phyloP scores from a whole-genome alignment of 2,329 filamentous ascomycete genomes.

The Hypoxylon sp. region DNA sequence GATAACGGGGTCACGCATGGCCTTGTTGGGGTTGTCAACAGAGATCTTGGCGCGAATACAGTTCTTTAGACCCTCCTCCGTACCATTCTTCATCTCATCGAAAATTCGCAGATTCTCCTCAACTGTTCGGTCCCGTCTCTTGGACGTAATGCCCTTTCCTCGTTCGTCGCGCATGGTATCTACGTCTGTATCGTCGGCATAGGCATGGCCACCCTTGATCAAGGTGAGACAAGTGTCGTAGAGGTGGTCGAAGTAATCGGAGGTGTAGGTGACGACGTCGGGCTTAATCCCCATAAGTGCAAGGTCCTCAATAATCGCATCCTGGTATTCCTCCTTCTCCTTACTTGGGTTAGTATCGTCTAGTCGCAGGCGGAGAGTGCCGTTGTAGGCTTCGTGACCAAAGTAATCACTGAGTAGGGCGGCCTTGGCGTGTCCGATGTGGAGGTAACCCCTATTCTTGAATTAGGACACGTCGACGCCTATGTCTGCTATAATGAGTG shows the following conservation, averaged over 20 bases:
- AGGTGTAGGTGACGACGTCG: slow-evolving; percentile 89
- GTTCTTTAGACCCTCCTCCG: slow-evolving; percentile 83
- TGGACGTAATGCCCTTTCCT: slow-evolving; percentile 86
- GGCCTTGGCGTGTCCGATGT: slow-evolving; percentile 96
- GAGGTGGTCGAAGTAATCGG: slow-evolving; percentile 94
- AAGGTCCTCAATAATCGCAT: slow-evolving; percentile 93
- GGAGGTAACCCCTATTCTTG: slow-evolving; percentile 78
- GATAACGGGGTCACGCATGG: slow-evolving; percentile 96
- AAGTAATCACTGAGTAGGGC: slow-evolving; percentile 97
- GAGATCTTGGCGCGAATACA: slow-evolving; percentile 97
- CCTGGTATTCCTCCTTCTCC: slow-evolving; percentile 96
- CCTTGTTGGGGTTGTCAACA: slow-evolving; percentile 92
- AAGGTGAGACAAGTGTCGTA: slow-evolving; percentile 88
- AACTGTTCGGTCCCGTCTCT: slow-evolving; percentile 80
- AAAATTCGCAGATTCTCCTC: slow-evolving; percentile 91
- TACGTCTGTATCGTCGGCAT: slow-evolving; percentile 93
- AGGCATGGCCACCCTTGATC: slow-evolving; percentile 89
- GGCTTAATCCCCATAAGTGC: slow-evolving; percentile 92
- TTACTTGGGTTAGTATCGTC: slow-evolving; percentile 98
- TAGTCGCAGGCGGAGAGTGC: slow-evolving; percentile 90
- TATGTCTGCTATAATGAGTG: slow-evolving; percentile 3
- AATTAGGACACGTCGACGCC: slow-evolving; percentile 6
- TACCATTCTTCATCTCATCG: slow-evolving; percentile 92
- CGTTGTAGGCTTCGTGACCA: slow-evolving; percentile 92
- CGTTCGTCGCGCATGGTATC: slow-evolving; percentile 90